Percentiles rank a stretch among this genome's conserved stretches.
Evolutionary conservation across 192 early-diverging fungal genomes (phyloP).

Genomic region (Coemansia sp.): DNA sequence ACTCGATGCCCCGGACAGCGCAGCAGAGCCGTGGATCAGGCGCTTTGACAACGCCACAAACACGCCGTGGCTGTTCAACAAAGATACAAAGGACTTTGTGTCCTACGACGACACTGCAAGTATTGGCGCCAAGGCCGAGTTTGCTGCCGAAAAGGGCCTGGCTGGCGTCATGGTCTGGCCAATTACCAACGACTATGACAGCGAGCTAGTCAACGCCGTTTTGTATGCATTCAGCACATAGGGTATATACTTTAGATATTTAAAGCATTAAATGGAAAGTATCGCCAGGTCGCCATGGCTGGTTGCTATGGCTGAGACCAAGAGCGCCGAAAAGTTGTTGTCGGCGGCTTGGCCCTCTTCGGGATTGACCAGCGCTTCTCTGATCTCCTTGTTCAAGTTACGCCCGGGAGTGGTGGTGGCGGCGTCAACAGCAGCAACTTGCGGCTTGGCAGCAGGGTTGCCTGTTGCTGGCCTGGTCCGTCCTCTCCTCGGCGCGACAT

Average conservation of each 20-base stretch:
- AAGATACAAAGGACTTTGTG: slow-evolving; percentile 61
- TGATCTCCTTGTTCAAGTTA: slow-evolving; percentile 17
- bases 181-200: slow-evolving; percentile 65
- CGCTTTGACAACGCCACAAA: slow-evolving; percentile 61
- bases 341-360: slow-evolving; percentile 11
- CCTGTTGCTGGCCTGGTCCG: neutral
- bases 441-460: neutral
- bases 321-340: slow-evolving; percentile 22
- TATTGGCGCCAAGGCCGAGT: slow-evolving; percentile 59
- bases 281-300: slow-evolving; percentile 31
- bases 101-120: slow-evolving; percentile 66
- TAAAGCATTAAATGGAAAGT: slow-evolving; percentile 9
- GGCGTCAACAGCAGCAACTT: neutral
- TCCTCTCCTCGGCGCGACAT: neutral
- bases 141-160: slow-evolving; percentile 45
- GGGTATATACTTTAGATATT: neutral
- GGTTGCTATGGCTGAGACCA: slow-evolving; percentile 29
- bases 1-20: slow-evolving; percentile 45
- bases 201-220: slow-evolving; percentile 51
- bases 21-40: slow-evolving; percentile 61
- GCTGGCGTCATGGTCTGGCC: slow-evolving; percentile 79
- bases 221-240: neutral
- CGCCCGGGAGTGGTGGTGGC: neutral
- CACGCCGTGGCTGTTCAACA: slow-evolving; percentile 78
- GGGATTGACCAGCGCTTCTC: slow-evolving; percentile 14